Evolutionary conservation across 2,329 filamentous ascomycete species (phyloP).

Genomic region (Aspergillus texensis): DNA sequence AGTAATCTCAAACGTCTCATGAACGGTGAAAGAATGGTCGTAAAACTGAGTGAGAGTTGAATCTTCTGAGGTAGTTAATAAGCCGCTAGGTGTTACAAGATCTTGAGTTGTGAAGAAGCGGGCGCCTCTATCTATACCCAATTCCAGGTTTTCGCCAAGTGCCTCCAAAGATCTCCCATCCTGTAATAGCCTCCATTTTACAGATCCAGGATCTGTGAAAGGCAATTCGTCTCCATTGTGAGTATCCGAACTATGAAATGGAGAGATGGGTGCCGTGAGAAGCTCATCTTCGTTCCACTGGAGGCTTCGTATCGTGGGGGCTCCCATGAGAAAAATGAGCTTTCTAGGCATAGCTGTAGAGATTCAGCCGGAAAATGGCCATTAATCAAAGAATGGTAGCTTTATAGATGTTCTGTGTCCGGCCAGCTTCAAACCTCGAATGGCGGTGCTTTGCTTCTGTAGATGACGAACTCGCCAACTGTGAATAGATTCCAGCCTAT

Average conservation of each 20-base stretch:
- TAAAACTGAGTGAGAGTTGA: slow-evolving; percentile 67
- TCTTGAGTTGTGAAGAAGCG: slow-evolving; percentile 36
- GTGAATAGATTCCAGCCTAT: background rate
- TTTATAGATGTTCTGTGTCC: background rate
- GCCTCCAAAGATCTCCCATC: slow-evolving; percentile 14
- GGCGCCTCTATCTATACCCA: slow-evolving; percentile 14
- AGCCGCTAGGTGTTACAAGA: slow-evolving; percentile 22
- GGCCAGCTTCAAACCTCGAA: background rate
- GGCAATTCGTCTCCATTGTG: slow-evolving; percentile 9
- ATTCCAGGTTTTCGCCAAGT: slow-evolving; percentile 2
- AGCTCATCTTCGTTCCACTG: slow-evolving; percentile 59
- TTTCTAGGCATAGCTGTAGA: slow-evolving; percentile 30
- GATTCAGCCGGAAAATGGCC: background rate
- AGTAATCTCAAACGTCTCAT: slow-evolving; percentile 56
- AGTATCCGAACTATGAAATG: slow-evolving; percentile 27
- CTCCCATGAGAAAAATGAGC: slow-evolving; percentile 60
- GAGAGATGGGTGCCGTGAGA: slow-evolving; percentile 48
- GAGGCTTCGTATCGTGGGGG: slow-evolving; percentile 59
- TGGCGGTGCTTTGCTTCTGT: background rate
- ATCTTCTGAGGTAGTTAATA: slow-evolving; percentile 22
- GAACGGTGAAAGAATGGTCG: slow-evolving; percentile 73
- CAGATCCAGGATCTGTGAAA: slow-evolving; percentile 16
- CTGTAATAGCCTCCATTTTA: slow-evolving; percentile 36
- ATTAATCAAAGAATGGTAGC: background rate
- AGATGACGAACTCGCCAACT: background rate